Evolutionary conservation across 345 rosid genomes (phyloP), one percentile per base, ranked within the genome.

Genomic region (Nephelium lappaceum): DNA sequence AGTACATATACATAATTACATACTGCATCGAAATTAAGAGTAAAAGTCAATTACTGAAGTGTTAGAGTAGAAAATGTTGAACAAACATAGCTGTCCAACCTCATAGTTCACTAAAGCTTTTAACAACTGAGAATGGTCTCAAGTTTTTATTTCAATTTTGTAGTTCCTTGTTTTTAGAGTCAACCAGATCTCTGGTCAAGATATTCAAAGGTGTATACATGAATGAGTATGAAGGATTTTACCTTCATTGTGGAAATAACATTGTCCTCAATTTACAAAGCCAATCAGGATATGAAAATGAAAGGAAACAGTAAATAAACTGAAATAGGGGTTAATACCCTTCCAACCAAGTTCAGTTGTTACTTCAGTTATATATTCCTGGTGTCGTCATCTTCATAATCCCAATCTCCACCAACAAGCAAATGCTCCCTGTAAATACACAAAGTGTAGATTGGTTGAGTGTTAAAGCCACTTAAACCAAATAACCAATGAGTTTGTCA

Each of bases 341-440:
- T 74, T 31, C 75, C 38, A 68, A 4, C 73, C 53, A 62, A 21
- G 57, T 62, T 31, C 49, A 53, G 49, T 19, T 71, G 66, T 47
- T 79, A 60, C 36, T n/a, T 53, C 62, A 61, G 11, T 67, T 75
- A 66, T 77, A 78, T 65, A 64, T 24, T 71, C 24, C 31, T 16
- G 9, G 72, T 31, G 63, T 78, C 77, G 49, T 65, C 86, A 77
- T 89, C 90, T 76, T 87, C 91, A 79, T 83, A 75, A 61, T 80
- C 73, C 2, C 79, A 74, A 45, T 90, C 84, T 42, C 85, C 86
- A 14, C 83, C 84, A 69, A 84, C 87, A 74, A 86, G 85, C 71
- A 82, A 68, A 80, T 92, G 89, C 87, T 95, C 95, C 95, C 98
- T 95, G 91, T 45, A 65, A 24, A 84, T 76, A 76, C 67, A 53